Evolutionary conservation across 371 early-diverging fungal species (phyloP).

Genomic region (Batrachochytrium dendrobatidis): DNA sequence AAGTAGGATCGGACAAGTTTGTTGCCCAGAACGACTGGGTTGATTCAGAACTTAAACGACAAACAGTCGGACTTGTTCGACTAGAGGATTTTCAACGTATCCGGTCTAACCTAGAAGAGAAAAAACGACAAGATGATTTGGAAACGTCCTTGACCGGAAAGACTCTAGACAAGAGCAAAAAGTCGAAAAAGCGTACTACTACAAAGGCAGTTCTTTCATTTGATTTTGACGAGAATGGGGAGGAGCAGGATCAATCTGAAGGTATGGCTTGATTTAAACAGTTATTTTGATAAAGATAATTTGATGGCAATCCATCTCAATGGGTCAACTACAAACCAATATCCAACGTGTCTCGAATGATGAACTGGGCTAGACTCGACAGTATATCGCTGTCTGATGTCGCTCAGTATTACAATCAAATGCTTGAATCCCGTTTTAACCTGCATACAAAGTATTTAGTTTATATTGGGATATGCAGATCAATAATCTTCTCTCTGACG

Average conservation of each 20-base stretch:
- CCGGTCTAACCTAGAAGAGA: conserved; percentile 68
- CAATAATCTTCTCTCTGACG: too few relatives aligned
- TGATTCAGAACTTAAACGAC: conserved; percentile 75
- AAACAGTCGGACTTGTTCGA: conserved; percentile 83
- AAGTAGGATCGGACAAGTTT: conserved; percentile 73
- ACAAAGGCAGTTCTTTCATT: conserved; percentile 62
- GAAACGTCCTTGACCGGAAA: conserved; percentile 8
- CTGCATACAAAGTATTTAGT: too few relatives aligned
- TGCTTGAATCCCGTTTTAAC: too few relatives aligned
- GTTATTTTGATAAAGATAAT: too few relatives aligned
- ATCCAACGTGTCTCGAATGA: too few relatives aligned
- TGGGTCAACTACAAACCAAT: too few relatives aligned
- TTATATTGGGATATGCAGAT: too few relatives aligned
- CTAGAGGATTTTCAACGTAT: conserved; percentile 86
- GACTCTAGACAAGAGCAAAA: conserved; percentile 17
- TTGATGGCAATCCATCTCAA: too few relatives aligned
- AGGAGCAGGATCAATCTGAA: conserved; percentile 8
- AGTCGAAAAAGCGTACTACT: conserved; percentile 53
- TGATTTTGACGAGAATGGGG: conserved; percentile 32
- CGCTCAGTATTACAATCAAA: too few relatives aligned
- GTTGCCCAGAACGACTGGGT: conserved; percentile 67
- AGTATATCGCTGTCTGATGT: too few relatives aligned
- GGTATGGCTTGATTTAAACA: conserved; percentile 1
- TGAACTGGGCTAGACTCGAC: too few relatives aligned
- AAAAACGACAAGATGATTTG: conserved; percentile 59